A percentile compares a stretch with the other conserved stretches of the same genome.
Conservation (phyloP, 2,329 filamentous ascomycete species). For the Fonsecaea erecta region DNA sequence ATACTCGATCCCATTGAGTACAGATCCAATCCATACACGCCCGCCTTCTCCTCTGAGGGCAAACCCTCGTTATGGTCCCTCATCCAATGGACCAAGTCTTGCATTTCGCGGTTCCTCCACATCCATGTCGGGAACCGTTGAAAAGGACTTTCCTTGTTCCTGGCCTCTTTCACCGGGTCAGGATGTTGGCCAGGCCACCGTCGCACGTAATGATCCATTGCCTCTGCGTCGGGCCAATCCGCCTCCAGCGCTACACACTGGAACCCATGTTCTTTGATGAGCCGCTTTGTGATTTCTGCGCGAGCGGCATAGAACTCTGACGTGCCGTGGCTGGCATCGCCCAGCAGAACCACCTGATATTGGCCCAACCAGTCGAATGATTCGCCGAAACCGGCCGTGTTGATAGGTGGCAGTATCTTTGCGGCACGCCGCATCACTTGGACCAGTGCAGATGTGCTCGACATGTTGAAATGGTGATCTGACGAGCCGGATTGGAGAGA, state of each 20-base stretch:
- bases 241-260: slow-evolving; percentile 58
- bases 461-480: not conserved
- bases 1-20: slow-evolving; percentile 57
- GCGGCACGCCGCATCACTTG: slow-evolving; percentile 9
- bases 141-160: slow-evolving; percentile 48
- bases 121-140: slow-evolving; percentile 61
- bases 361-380: slow-evolving; percentile 22
- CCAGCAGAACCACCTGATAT: slow-evolving; percentile 14
- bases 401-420: slow-evolving; percentile 16
- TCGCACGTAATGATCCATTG: slow-evolving; percentile 57
- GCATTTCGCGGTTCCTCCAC: slow-evolving; percentile 60
- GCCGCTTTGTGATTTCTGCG: slow-evolving; percentile 56
- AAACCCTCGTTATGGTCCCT: slow-evolving; percentile 49
- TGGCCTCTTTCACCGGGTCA: not conserved
- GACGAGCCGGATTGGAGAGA: not conserved
- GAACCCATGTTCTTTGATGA: slow-evolving; percentile 57
- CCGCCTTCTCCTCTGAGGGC: slow-evolving; percentile 42
- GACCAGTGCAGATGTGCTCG: slow-evolving; percentile 1
- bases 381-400: slow-evolving; percentile 8
- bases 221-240: slow-evolving; percentile 61
- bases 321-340: slow-evolving; percentile 53
- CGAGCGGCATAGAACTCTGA: slow-evolving; percentile 61
- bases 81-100: slow-evolving; percentile 59
- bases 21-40: slow-evolving; percentile 59
- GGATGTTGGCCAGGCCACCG: slow-evolving; percentile 43